Base-by-base conservation (phyloP, 2,329 filamentous ascomycete genomes). In the Rhynchosporium secalis region DNA sequence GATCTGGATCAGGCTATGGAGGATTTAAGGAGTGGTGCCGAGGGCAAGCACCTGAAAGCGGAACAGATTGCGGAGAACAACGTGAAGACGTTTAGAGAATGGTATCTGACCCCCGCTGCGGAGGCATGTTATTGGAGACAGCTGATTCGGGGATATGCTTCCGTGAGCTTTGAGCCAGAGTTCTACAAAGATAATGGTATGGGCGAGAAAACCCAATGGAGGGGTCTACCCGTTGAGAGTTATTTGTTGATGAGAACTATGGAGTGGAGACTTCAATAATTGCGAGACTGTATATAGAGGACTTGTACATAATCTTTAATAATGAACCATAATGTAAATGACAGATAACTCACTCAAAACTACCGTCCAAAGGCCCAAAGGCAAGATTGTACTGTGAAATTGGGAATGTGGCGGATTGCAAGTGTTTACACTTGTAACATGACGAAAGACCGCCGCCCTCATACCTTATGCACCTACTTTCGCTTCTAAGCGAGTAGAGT, bases 31-130 rank as follows among this genome's bases (percentile, higher is more conserved):
- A 72, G 75, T 56, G 76, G 76, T 0, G 2, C 33, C 6, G 66
- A 74, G 4, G 47, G 45, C 15, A 33, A 26, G 26, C 36, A 58
- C 28, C 8, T 58, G 36, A 70, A 75, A 4, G 80, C 81, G n/a
- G 74, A 80, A 69, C 71, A 71, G 40, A 82, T 86, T 58, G 82
- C 82, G 13, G 43, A 61, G 43, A 70, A 71, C 49, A 66, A 61
- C 12, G 63, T 66, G 5, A 72, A 78, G 33, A 64, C 49, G 10
- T 70, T 72, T 48, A 47, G 70, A 29, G 82, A 83, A 66, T 73
- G 79, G 3, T 84, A 83, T 67, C 72, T 84, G 36, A 83, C 81
- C 1, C 80, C 81, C 1, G 80, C 81, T 3, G 81, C 82, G 1
- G 80, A 84, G 70, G 77, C 78, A 2, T 85, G 81, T 65, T 84